phyloP scores from a whole-genome alignment of 2,329 filamentous ascomycete genomes.

The Penicillium sp. region DNA sequence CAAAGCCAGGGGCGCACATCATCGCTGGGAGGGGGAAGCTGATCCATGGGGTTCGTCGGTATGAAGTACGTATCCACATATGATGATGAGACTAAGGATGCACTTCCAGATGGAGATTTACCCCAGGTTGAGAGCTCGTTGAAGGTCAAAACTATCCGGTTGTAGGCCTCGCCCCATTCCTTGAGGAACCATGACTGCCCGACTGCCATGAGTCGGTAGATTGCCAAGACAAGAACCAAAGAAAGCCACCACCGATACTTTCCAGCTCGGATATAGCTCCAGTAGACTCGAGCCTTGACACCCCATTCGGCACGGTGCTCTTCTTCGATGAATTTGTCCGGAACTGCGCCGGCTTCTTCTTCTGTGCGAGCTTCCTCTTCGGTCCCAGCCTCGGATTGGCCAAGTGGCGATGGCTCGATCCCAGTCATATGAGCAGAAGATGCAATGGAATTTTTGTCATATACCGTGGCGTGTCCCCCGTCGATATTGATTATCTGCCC shows the following conservation, averaged over 20 bases:
- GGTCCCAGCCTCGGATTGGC: slow-evolving; percentile 20
- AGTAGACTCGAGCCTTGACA: slow-evolving; percentile 77
- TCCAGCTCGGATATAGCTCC: slow-evolving; percentile 83
- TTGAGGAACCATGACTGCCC: slow-evolving; percentile 81
- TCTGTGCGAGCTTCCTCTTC: slow-evolving; percentile 42
- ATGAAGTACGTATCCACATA: slow-evolving; percentile 19
- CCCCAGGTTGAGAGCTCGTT: slow-evolving; percentile 19
- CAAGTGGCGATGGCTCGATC: slow-evolving; percentile 26
- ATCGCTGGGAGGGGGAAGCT: slow-evolving; percentile 67
- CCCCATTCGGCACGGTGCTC: slow-evolving; percentile 75
- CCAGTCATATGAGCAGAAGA: slow-evolving; percentile 44
- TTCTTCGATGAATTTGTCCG: slow-evolving; percentile 79
- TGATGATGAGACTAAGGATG: slow-evolving; percentile 10
- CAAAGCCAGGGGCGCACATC: slow-evolving; percentile 76
- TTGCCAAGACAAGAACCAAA: slow-evolving; percentile 64
- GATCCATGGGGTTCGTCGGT: slow-evolving; percentile 39
- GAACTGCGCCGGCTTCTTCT: slow-evolving; percentile 57
- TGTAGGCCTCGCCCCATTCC: slow-evolving; percentile 80
- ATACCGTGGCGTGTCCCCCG: slow-evolving; percentile 60
- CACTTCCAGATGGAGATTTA: slow-evolving; percentile 4
- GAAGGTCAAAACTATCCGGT: slow-evolving; percentile 28
- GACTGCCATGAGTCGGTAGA: slow-evolving; percentile 68
- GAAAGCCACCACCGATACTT: slow-evolving; percentile 73
- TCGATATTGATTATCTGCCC: slow-evolving; percentile 73
- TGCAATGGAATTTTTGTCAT: slow-evolving; percentile 54